phyloP scores from a whole-genome alignment of 2,329 filamentous ascomycete species.

The Neonectria coccinea region DNA sequence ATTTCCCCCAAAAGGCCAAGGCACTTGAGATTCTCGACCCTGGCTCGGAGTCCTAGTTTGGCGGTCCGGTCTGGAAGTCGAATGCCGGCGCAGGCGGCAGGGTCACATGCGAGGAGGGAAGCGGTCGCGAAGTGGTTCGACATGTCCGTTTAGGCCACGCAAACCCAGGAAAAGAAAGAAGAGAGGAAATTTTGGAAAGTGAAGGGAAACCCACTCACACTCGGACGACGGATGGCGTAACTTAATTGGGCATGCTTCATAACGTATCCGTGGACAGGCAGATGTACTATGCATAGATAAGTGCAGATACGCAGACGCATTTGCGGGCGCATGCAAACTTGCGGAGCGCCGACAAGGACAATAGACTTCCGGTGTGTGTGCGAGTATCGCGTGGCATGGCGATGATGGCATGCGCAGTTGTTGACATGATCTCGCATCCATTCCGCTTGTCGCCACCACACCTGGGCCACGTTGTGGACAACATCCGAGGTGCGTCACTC shows the following conservation, averaged over 20 bases:
- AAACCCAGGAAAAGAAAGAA: slow-evolving; percentile 26
- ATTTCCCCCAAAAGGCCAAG: slow-evolving; percentile 15
- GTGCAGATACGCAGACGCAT: not conserved
- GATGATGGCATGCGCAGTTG: not conserved
- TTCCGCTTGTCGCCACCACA: slow-evolving; percentile 20
- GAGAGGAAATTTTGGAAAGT: not conserved
- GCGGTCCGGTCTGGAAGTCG: slow-evolving; percentile 5
- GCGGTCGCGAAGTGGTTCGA: slow-evolving; percentile 19
- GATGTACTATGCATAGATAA: not conserved
- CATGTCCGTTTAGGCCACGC: slow-evolving; percentile 4
- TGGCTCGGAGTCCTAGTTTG: slow-evolving; percentile 2
- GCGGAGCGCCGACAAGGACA: not conserved
- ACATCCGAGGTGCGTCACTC: slow-evolving; percentile 1
- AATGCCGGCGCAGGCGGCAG: slow-evolving; percentile 20
- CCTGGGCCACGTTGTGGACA: slow-evolving; percentile 27
- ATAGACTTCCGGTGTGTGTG: not conserved
- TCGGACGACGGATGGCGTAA: not conserved
- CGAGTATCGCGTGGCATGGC: slow-evolving; percentile 3
- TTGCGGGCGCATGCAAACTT: slow-evolving; percentile 23
- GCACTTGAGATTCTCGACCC: slow-evolving; percentile 9
- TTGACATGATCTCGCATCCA: slow-evolving; percentile 9
- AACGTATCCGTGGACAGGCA: not conserved
- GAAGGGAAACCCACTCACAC: slow-evolving; percentile 1
- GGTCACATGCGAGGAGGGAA: slow-evolving; percentile 23
- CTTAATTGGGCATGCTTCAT: not conserved